Conservation (phyloP, 306 rosid species). For the Hippophae tibetana region DNA sequence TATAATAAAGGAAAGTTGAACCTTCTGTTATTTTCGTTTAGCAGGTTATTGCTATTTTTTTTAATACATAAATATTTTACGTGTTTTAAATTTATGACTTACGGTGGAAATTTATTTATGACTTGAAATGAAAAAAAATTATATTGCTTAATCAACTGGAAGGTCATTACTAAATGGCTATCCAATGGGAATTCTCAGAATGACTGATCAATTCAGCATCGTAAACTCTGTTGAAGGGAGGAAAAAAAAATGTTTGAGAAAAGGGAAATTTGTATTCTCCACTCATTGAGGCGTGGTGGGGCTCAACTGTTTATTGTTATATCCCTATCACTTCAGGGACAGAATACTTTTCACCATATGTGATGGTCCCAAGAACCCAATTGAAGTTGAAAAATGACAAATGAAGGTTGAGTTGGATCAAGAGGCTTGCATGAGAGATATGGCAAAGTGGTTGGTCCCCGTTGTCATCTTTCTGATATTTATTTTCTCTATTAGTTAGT, state of each 20-base stretch:
- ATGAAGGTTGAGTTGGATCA: conserved; percentile 24
- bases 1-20: too few species aligned
- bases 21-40: too few species aligned
- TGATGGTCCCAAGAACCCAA: conserved; percentile 31
- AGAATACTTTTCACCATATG: conserved; percentile 26
- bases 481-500: conserved; percentile 3
- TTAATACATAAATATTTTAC: too few species aligned
- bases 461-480: not conserved
- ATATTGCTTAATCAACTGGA: too few species aligned
- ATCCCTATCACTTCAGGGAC: conserved; percentile 27
- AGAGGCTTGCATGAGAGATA: conserved; percentile 17
- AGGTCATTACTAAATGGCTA: too few species aligned
- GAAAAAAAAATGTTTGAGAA: not conserved
- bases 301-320: conserved; percentile 9
- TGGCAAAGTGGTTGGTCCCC: conserved; percentile 28
- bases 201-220: too few species aligned
- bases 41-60: too few species aligned
- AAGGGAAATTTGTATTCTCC: conserved; percentile 4
- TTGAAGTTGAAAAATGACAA: conserved; percentile 24
- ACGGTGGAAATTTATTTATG: too few species aligned
- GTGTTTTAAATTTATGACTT: too few species aligned
- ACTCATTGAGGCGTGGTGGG: conserved; percentile 27
- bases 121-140: too few species aligned
- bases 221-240: not conserved
- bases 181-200: too few species aligned